Base-by-base conservation (phyloP, 169 alveolate species). In the Plasmodium sp. region DNA sequence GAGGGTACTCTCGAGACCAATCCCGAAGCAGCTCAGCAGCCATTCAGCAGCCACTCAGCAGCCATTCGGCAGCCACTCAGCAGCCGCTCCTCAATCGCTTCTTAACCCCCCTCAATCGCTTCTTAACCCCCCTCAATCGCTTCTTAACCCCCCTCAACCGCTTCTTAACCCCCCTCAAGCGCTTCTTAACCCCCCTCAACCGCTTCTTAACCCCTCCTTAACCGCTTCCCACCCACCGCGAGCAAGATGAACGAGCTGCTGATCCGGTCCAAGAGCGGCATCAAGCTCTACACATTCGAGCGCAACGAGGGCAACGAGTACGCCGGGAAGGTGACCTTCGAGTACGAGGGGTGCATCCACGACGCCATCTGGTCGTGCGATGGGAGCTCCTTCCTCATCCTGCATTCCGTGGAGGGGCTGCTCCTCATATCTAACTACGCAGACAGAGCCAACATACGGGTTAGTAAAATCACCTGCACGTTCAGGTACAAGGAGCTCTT, bases 291-390 rank as follows among this genome's bases (percentile, higher is more conserved):
- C 41, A 80, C 71, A 12, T 88, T 88, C 81, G 83, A 77, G 36
- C 80, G 81, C 39, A 58, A 58, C 31, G 90, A 79, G 31, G 36
- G 79, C 48, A 58, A 77, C 33, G 39, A 67, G 41, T 88, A 88
- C 22, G 27, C 54, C 2, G 71, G 88, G 14, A 56, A 88, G 18
- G 48, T 88, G 4, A 88, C 82, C 2, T 88, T 88, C 48, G 88
- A 88, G 48, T 88, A 88, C 34, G 83, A 88, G 18, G 94, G 90
- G 16, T 88, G 88, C 18, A 88, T 88, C 58, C 90, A 77, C 48
- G 94, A 88, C 48, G 88, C 82, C n/a, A 79, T 88, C 9, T 88
- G 94, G 94, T 88, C 94, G 12, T 58, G 74, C 31, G 94, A 88
- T 43, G 94, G 94, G 3, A 77, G 56, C 5, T 79, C 83, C n/a